Evolutionary conservation across 2,329 filamentous ascomycete species (phyloP), one percentile per base, ranked within the genome.

Genomic region (Sclerotinia minor): DNA sequence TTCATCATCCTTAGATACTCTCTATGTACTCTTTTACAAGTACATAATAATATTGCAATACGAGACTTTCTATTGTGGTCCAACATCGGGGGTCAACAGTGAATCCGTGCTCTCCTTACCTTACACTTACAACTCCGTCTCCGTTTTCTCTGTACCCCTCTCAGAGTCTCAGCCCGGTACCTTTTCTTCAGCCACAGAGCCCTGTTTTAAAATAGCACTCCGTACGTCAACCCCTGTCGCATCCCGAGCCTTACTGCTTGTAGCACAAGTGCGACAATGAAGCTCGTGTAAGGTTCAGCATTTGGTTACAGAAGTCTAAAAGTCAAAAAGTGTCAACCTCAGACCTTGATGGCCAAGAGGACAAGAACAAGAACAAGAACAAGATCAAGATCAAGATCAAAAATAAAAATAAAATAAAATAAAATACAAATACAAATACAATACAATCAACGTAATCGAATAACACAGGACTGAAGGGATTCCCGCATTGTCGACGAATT

Each of bases 171-270:
- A 53, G 38, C 26, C 63, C 52, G 29, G 35, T 58, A 59, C 21
- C 53, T 58, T 58, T 32, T 61, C 11, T 4, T 64, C 60, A 50
- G 61, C 59, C 65, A 54, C 52, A 21, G 44, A 67, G 68, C 68
- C 65, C 53, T 69, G 68, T 64, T 45, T 57, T 49, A 67, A 67
- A 69, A 69, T 69, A 69, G 68, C 8, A 8, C 35, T 35, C 35
- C 35, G 35, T n/a, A 69, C 11, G 5, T 44, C 32, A 61, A 60
- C 47, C 57, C 65, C 65, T 54, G 65, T 53, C 57, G 11, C 24
- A 54, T 19, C 9, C n/a, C 21, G n/a, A 21, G 19, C 55, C 38
- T 55, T 61, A 61, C 65, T 17, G n/a, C 59, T 66, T 59, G 29
- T 45, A 52, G 45, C 21, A 50, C n/a, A 45, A n/a, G 32, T 60